Conservation (phyloP, 257 asterid species). For the Ligustrum vulgare region DNA sequence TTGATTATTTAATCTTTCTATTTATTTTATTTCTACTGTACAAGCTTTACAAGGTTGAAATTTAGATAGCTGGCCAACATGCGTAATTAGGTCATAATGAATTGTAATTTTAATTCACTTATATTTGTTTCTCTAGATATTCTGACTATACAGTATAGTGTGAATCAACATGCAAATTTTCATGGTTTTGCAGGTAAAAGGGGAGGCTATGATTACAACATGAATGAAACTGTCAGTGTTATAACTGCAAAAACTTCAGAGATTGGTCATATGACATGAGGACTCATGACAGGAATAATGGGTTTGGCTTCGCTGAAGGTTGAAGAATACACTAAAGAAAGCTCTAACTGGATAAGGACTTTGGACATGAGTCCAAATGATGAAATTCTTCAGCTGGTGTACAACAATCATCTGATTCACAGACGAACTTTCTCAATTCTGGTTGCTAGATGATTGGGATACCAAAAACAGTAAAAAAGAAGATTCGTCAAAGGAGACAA, state of each 20-base stretch:
- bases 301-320: slow-evolving; percentile 93
- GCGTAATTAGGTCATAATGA: neutral
- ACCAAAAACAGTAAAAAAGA: too few species aligned
- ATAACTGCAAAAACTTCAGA: slow-evolving; percentile 81
- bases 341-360: too few species aligned
- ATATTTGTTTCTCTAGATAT: too few species aligned
- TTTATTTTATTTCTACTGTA: neutral
- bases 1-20: too few species aligned
- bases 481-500: too few species aligned
- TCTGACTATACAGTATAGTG: neutral
- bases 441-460: too few species aligned
- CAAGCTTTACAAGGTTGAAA: slow-evolving; percentile 1
- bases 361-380: slow-evolving; percentile 40
- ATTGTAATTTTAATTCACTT: neutral
- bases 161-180: slow-evolving; percentile 12
- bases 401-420: slow-evolving; percentile 47
- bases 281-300: slow-evolving; percentile 81
- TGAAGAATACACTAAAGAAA: slow-evolving; percentile 82
- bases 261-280: slow-evolving; percentile 93
- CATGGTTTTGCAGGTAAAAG: slow-evolving; percentile 58
- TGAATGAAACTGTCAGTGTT: slow-evolving; percentile 78
- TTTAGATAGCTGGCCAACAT: neutral
- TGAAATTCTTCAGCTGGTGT: slow-evolving; percentile 49
- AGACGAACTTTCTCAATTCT: too few species aligned
- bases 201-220: slow-evolving; percentile 82